A percentile compares a stretch with the other conserved stretches of the same genome.
Evolutionary conservation across 805 yeast genomes (phyloP).

Genomic region (Candida takata): DNA sequence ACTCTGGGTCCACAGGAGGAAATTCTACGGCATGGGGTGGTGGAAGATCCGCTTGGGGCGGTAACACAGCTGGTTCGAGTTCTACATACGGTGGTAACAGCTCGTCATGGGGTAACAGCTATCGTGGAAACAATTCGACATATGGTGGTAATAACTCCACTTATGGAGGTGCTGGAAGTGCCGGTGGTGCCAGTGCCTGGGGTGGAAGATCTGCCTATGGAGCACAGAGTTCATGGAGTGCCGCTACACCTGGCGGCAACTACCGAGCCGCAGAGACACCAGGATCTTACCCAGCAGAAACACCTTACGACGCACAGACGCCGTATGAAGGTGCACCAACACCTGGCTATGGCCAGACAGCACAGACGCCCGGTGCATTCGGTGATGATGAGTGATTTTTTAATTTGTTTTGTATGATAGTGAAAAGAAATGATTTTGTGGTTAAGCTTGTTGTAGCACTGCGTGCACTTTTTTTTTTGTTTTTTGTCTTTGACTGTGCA

Average conservation of each 20-base stretch:
- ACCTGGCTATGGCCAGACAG: slow-evolving; percentile 8
- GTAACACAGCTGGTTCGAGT: slow-evolving; percentile 32
- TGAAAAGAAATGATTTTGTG: neutral
- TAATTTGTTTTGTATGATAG: neutral
- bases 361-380: slow-evolving; percentile 17
- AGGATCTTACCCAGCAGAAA: slow-evolving; percentile 25
- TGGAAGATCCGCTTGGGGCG: slow-evolving; percentile 29
- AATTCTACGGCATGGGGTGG: slow-evolving; percentile 17
- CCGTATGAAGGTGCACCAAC: slow-evolving; percentile 8
- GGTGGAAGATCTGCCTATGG: slow-evolving; percentile 27
- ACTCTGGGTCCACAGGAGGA: slow-evolving; percentile 27
- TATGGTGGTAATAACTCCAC: slow-evolving; percentile 2
- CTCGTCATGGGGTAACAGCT: slow-evolving; percentile 2
- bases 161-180: slow-evolving; percentile 1
- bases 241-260: slow-evolving; percentile 26
- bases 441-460: neutral
- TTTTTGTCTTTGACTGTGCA: too few species aligned
- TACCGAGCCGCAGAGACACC: slow-evolving; percentile 32
- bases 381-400: slow-evolving; percentile 5
- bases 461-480: too few species aligned
- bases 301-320: slow-evolving; percentile 10
- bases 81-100: slow-evolving; percentile 35
- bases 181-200: slow-evolving; percentile 9
- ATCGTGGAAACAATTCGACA: neutral
- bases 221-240: slow-evolving; percentile 14